Percentiles rank a stretch among this genome's conserved stretches.
Evolutionary conservation across 176 grass and related monocot species (phyloP).

Genomic region (Cymbopogon citratus): DNA sequence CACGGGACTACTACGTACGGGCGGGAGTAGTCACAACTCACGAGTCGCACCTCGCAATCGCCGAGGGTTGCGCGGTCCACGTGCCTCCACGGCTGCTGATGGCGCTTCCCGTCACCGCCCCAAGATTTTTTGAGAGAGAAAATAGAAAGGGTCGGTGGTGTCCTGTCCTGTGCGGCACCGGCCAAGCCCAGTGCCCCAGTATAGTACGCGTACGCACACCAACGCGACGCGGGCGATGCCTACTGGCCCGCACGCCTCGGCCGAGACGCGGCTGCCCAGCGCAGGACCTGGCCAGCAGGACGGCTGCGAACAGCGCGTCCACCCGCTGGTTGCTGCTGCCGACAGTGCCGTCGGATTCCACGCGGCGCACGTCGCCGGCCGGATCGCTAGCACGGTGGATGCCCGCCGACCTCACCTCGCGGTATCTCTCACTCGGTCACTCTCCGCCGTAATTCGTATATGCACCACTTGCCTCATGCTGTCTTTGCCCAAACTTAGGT

Average conservation of each 20-base stretch:
- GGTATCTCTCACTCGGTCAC: too few relatives aligned
- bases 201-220: too few relatives aligned
- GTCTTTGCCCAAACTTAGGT: too few relatives aligned
- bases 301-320: background rate
- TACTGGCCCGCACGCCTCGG: background rate
- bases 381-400: background rate
- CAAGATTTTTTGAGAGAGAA: too few relatives aligned
- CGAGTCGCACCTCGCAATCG: too few relatives aligned
- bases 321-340: background rate
- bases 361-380: constrained; percentile 21
- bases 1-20: too few relatives aligned
- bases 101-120: too few relatives aligned
- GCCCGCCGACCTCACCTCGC: background rate
- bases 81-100: too few relatives aligned
- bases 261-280: background rate
- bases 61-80: background rate
- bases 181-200: background rate
- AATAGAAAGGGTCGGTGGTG: background rate
- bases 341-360: constrained; percentile 30
- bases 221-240: background rate
- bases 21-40: too few relatives aligned
- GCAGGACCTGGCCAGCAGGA: background rate
- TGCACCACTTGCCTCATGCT: too few relatives aligned
- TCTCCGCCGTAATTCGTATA: too few relatives aligned
- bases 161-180: background rate